Conservation (phyloP, 257 asterid genomes). For the Buddleja alternifolia region DNA sequence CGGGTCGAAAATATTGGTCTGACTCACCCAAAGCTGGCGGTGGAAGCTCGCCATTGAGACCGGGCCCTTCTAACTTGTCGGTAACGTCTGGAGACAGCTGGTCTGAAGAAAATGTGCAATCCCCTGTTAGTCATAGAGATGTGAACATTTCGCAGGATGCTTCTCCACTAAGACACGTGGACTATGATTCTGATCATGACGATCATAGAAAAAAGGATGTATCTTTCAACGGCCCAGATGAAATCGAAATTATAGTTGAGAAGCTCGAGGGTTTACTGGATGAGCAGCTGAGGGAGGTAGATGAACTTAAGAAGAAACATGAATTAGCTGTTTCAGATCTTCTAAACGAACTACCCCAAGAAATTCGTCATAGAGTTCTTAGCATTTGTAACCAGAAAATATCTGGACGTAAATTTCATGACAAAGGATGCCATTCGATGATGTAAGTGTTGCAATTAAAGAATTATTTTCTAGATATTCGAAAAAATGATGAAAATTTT, state of each 20-base stretch:
- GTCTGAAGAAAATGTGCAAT: conserved; percentile 63
- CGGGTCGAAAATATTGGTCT: conserved; percentile 84
- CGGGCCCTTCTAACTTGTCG: conserved; percentile 51
- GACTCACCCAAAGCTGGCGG: conserved; percentile 74
- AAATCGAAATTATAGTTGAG: conserved; percentile 41
- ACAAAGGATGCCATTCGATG: conserved; percentile 26
- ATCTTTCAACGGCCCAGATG: conserved; percentile 28
- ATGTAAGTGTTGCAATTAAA: conserved; percentile 16
- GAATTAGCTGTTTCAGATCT: conserved; percentile 53
- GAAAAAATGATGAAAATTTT: conserved; percentile 19
- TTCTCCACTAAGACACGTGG: conserved; percentile 2
- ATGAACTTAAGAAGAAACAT: conserved; percentile 67
- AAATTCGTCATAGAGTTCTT: conserved; percentile 47
- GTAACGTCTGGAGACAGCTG: conserved; percentile 54
- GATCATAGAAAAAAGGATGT: not conserved
- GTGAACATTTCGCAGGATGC: conserved; percentile 30
- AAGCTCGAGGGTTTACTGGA: conserved; percentile 62
- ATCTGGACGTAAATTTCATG: conserved; percentile 35
- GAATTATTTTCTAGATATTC: conserved; percentile 16
- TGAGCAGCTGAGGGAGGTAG: conserved; percentile 70
- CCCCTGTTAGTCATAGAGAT: conserved; percentile 45
- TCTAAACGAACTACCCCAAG: conserved; percentile 62
- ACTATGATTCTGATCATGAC: conserved; percentile 4
- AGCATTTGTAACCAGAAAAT: conserved; percentile 50
- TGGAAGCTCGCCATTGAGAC: conserved; percentile 63